These are phyloP conservation scores for Angophora floribunda DNA, from an alignment of 345 rosid genomes.

Conservation along the genomic window DNA sequence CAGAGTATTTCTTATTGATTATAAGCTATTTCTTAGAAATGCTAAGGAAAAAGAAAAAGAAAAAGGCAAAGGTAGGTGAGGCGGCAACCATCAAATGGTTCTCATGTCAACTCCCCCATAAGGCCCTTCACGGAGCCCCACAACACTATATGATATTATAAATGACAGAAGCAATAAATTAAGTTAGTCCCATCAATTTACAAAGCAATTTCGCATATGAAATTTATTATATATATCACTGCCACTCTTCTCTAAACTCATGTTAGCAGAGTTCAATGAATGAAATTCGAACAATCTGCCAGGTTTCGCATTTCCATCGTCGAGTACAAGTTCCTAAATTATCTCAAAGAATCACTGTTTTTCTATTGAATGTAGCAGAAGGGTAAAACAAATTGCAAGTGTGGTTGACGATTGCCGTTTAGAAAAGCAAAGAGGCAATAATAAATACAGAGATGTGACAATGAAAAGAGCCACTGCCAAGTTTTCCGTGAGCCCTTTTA, in stretches of 20 bases:
- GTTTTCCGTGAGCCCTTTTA: neutral
- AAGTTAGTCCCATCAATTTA: neutral
- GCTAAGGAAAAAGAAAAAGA: neutral
- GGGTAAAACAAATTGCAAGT: neutral
- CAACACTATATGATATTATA: neutral
- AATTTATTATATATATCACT: neutral
- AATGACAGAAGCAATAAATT: neutral
- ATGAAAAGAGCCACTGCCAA: neutral
- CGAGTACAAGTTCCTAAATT: rapidly evolving
- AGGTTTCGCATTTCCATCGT: neutral
- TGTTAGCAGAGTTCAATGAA: neutral
- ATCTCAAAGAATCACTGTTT: neutral
- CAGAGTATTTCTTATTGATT: neutral
- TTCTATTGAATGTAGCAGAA: neutral
- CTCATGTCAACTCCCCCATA: neutral
- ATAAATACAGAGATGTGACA: neutral
- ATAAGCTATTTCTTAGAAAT: neutral
- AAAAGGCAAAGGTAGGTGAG: neutral
- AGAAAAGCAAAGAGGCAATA: neutral
- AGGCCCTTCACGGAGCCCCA: neutral
- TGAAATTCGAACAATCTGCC: neutral
- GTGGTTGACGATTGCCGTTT: neutral
- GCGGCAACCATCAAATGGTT: neutral
- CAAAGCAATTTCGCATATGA: neutral
- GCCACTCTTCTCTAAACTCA: neutral